These are phyloP conservation scores for Cercospora sp. DNA, from an alignment of 2,329 filamentous ascomycete species.

Conservation along the genomic window DNA sequence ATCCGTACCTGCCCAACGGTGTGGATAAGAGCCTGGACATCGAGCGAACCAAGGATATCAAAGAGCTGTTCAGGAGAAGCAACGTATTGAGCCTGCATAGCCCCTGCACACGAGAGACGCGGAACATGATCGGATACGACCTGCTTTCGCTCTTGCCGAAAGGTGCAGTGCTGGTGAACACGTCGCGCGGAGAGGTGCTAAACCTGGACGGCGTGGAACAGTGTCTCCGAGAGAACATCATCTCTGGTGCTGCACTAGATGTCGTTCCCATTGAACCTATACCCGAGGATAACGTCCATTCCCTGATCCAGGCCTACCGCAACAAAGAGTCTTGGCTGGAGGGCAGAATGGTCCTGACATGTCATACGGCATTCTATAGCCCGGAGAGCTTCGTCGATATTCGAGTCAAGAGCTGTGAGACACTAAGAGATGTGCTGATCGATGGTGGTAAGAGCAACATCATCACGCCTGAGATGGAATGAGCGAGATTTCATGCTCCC, in stretches of 20 bases:
- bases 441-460: conserved; percentile 31
- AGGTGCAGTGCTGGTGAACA: conserved; percentile 37
- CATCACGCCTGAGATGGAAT: conserved; percentile 34
- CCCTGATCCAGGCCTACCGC: conserved; percentile 35
- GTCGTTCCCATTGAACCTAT: conserved; percentile 39
- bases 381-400: conserved; percentile 35
- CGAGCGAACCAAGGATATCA: conserved; percentile 35
- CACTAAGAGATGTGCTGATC: conserved; percentile 32
- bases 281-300: conserved; percentile 33
- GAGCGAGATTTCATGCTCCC: background rate
- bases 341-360: conserved; percentile 41
- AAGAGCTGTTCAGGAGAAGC: conserved; percentile 43
- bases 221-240: conserved; percentile 32
- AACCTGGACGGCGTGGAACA: conserved; percentile 35
- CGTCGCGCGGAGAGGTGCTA: conserved; percentile 37
- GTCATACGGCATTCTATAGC: conserved; percentile 34
- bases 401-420: conserved; percentile 33
- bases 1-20: conserved; percentile 38
- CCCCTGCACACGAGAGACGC: conserved; percentile 69
- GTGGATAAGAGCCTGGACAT: conserved; percentile 36
- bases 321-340: conserved; percentile 46
- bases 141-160: conserved; percentile 34
- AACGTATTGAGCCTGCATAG: conserved; percentile 69
- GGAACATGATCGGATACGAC: conserved; percentile 33
- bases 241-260: conserved; percentile 38